These are phyloP conservation scores for Ascochyta lentis DNA, from an alignment of 2,329 filamentous ascomycete species.

Conservation along the genomic window DNA sequence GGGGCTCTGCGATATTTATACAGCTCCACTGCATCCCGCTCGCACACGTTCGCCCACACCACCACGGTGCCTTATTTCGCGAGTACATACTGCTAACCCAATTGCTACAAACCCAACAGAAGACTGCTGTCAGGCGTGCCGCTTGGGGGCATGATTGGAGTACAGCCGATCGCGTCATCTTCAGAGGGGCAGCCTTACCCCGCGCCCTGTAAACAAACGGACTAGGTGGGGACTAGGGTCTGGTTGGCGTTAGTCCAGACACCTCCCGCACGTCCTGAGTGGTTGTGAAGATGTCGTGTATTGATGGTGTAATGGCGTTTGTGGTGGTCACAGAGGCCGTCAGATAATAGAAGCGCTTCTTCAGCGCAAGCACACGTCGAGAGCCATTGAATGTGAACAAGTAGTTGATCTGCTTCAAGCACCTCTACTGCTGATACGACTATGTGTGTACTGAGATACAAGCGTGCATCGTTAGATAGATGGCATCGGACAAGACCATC, in stretches of 20 bases:
- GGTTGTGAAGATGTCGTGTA: neutral
- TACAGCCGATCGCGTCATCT: conserved; percentile 13
- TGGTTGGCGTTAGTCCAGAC: neutral
- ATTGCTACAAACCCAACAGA: neutral
- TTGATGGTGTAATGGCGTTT: neutral
- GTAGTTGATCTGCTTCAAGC: no score
- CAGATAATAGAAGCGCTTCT: neutral
- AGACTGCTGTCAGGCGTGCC: conserved; percentile 2
- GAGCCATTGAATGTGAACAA: no score
- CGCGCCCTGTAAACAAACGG: conserved; percentile 14
- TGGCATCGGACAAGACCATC: conserved; percentile 1
- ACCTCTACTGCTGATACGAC: neutral
- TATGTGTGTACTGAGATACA: neutral
- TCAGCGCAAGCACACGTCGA: no score
- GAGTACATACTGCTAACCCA: neutral
- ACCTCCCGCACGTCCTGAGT: no score
- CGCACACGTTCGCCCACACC: neutral
- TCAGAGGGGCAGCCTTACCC: conserved; percentile 12
- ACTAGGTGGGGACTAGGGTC: conserved; percentile 5
- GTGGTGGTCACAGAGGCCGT: neutral
- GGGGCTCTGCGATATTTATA: neutral
- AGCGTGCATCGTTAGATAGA: neutral
- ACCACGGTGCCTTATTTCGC: neutral
- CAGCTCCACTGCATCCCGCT: neutral
- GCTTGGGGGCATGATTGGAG: conserved; percentile 7